phyloP scores from a whole-genome alignment of 106 monocot species.

The Allium cepa region DNA sequence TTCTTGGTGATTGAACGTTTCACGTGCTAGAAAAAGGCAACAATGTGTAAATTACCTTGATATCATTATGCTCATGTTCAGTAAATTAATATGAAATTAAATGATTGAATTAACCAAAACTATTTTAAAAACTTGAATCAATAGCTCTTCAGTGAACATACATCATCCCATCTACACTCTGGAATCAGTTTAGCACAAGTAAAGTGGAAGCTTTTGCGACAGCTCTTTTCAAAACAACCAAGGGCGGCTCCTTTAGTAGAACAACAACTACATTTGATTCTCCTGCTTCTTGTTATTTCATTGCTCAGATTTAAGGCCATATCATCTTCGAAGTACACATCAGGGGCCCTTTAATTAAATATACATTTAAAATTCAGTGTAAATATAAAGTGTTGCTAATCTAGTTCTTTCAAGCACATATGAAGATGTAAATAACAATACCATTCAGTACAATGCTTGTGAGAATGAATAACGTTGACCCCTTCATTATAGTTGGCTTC shows the following conservation, averaged over 20 bases:
- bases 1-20: no score
- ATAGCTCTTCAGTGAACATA: conserved; percentile 13
- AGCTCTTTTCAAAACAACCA: conserved; percentile 84
- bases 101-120: no score
- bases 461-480: conserved; percentile 56
- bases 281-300: conserved; percentile 82
- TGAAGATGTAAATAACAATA: conserved; percentile 5
- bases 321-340: conserved; percentile 90
- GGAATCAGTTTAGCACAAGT: conserved; percentile 81
- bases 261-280: conserved; percentile 84
- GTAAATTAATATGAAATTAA: no score
- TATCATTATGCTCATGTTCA: background rate
- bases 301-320: conserved; percentile 50
- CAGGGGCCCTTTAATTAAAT: conserved; percentile 72
- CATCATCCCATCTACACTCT: conserved; percentile 84
- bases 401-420: background rate
- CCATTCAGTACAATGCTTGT: conserved; percentile 93
- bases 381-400: background rate
- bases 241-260: conserved; percentile 89
- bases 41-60: background rate
- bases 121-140: no score
- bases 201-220: conserved; percentile 91
- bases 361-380: background rate
- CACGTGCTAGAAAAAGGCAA: no score
- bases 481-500: conserved; percentile 49